Evolutionary conservation across 2,329 filamentous ascomycete species (phyloP).

Genomic region (Phaeosphaeriaceae sp.): DNA sequence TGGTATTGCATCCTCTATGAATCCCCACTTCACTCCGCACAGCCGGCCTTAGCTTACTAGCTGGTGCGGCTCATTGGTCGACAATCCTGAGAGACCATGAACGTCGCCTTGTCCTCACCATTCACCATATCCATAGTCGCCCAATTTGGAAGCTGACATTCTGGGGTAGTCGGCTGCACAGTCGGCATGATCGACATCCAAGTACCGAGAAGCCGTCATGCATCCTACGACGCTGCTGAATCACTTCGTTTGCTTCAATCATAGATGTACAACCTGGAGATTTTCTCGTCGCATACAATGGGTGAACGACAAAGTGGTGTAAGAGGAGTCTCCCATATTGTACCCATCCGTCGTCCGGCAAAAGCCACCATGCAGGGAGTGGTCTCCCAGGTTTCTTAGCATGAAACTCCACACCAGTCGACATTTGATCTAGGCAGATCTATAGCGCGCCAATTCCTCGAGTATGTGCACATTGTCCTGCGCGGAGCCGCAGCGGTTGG

Average conservation of each 20-base stretch:
- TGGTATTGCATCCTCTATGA: slow-evolving; percentile 18
- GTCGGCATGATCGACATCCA: not conserved
- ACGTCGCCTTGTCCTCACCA: slow-evolving; percentile 5
- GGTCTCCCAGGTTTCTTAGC: slow-evolving; percentile 15
- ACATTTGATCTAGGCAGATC: slow-evolving; percentile 15
- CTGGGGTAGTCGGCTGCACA: slow-evolving; percentile 9
- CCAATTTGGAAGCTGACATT: slow-evolving; percentile 7
- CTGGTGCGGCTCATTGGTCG: slow-evolving; percentile 6
- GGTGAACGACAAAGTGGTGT: not conserved
- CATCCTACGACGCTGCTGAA: not conserved
- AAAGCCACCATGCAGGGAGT: slow-evolving; percentile 20
- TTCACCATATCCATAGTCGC: slow-evolving; percentile 6
- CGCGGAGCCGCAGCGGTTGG: slow-evolving; percentile 37
- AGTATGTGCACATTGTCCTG: slow-evolving; percentile 8
- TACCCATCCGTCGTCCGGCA: not conserved
- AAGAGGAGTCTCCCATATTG: not conserved
- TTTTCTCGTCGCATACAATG: not conserved
- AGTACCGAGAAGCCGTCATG: not conserved
- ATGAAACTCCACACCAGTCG: slow-evolving; percentile 9
- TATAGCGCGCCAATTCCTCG: slow-evolving; percentile 21
- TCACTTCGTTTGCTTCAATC: not conserved
- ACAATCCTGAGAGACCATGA: not conserved
- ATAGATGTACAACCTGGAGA: not conserved
- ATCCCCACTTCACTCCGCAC: slow-evolving; percentile 38
- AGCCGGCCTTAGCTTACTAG: slow-evolving; percentile 19